Conservation (phyloP, 75 land plant species). For the Cunninghamia lanceolata region DNA sequence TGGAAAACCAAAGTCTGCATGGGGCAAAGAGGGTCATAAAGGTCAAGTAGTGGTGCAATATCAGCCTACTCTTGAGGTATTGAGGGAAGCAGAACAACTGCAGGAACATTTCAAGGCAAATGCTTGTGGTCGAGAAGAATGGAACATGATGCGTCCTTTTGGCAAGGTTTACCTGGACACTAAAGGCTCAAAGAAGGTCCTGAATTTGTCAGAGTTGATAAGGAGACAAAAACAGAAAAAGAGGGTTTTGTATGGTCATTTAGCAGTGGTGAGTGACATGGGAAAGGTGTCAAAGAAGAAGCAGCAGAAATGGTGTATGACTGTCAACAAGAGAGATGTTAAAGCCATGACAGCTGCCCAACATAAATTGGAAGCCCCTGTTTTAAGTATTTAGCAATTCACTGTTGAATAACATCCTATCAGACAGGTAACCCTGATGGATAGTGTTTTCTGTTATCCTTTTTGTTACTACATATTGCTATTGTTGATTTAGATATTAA, state of each 20-base stretch:
- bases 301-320: background rate
- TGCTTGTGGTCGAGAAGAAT: conserved; percentile 19
- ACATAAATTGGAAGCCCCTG: background rate
- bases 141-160: conserved; percentile 22
- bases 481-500: too few species aligned
- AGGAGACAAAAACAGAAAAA: conserved; percentile 13
- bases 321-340: conserved; percentile 9
- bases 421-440: too few species aligned
- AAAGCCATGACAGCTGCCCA: background rate
- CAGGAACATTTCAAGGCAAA: conserved; percentile 26
- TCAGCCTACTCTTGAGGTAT: conserved; percentile 20
- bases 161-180: conserved; percentile 32
- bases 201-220: conserved; percentile 30
- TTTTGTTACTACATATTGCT: too few species aligned
- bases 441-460: too few species aligned
- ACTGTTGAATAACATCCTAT: background rate
- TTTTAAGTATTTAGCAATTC: background rate
- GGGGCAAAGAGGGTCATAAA: conserved; percentile 29
- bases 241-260: conserved; percentile 30
- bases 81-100: conserved; percentile 19
- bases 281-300: conserved; percentile 15
- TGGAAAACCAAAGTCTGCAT: conserved; percentile 19
- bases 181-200: conserved; percentile 26
- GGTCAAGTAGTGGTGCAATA: conserved; percentile 34
- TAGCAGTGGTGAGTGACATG: conserved; percentile 14